Base-by-base conservation (phyloP, 768 basidiomycete species). In the Hydnomerulius pinastri region DNA sequence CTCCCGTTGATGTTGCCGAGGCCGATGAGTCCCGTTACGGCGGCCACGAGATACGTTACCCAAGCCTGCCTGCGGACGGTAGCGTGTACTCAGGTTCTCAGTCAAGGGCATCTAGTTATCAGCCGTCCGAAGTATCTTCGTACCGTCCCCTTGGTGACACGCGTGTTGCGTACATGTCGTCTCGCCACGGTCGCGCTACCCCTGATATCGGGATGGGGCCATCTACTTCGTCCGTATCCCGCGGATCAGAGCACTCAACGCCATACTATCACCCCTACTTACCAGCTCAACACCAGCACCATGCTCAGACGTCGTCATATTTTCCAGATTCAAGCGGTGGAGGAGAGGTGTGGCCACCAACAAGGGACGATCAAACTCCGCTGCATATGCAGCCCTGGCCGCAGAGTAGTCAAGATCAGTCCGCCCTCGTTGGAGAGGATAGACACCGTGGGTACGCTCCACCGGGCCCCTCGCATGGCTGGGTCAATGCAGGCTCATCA, bases 1-100 rank as follows among this genome's bases (percentile, higher is more conserved):
- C 76, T 38, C 69, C 77, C 12, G 56, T 74, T 49, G 76, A 77
- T 24, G 25, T 56, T 8, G 50, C 32, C 6, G 66, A 68, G 27
- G 10, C 9, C 21, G 64, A 67, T 18, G 62, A 68, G 28, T 27
- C 59, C 36, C 51, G n/a, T 8, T 3, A 30, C 23, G 42, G 41
- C 24, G 53, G 28, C 10, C 52, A 62, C 33, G 67, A 69, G n/a
- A 32, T 8, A 17, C 57, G 53, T 39, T 64, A 65, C 43, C 1
- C 59, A 10, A 65, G 55, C 44, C 11, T 51, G 23, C 50, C 67
- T 4, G 46, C 59, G 33, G 67, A 69, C 11, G 47, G 50, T 23
- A 52, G 46, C 23, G 10, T 48, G n/a, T 63, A 57, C 33, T 32
- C 55, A 15, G 28, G 33, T 28, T 39, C 55, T 23, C 58, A 45